Evolutionary conservation across 192 early-diverging fungal genomes (phyloP).

Genomic region (Umbelopsis sp.): DNA sequence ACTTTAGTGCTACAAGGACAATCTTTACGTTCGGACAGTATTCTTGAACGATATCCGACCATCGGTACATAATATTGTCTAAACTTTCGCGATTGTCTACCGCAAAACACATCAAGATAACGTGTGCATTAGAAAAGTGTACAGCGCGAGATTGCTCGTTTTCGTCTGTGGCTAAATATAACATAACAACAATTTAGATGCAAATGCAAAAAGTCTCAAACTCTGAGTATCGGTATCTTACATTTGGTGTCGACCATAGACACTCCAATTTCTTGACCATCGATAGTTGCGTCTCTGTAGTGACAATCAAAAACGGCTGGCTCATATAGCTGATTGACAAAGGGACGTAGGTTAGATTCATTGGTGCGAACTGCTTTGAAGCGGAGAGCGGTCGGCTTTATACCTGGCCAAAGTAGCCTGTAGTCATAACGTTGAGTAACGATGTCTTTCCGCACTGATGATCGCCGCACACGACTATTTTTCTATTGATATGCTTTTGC

Average conservation of each 20-base stretch:
- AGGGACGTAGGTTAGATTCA: neutral
- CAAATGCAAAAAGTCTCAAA: neutral
- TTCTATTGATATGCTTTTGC: conserved; percentile 27
- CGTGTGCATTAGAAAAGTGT: conserved; percentile 39
- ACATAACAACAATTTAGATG: neutral
- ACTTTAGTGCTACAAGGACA: conserved; percentile 36
- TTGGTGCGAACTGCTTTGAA: neutral
- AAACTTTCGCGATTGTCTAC: conserved; percentile 38
- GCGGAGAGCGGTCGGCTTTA: too few relatives aligned
- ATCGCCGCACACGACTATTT: conserved; percentile 39
- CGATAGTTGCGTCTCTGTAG: conserved; percentile 40
- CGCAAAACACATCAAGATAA: conserved; percentile 39
- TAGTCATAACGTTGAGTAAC: conserved; percentile 44
- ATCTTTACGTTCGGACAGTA: conserved; percentile 33
- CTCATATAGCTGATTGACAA: conserved; percentile 39
- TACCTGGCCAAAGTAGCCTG: conserved; percentile 45
- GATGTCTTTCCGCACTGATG: conserved; percentile 45
- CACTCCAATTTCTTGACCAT: conserved; percentile 38
- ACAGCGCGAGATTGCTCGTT: conserved; percentile 34
- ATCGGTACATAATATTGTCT: conserved; percentile 36
- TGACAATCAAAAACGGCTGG: conserved; percentile 50
- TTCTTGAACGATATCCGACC: conserved; percentile 29
- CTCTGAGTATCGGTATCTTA: conserved; percentile 2
- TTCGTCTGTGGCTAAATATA: conserved; percentile 35
- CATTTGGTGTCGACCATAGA: conserved; percentile 48